phyloP scores from a whole-genome alignment of 2,329 filamentous ascomycete genomes.

The Sporothrix pseudoabietina region DNA sequence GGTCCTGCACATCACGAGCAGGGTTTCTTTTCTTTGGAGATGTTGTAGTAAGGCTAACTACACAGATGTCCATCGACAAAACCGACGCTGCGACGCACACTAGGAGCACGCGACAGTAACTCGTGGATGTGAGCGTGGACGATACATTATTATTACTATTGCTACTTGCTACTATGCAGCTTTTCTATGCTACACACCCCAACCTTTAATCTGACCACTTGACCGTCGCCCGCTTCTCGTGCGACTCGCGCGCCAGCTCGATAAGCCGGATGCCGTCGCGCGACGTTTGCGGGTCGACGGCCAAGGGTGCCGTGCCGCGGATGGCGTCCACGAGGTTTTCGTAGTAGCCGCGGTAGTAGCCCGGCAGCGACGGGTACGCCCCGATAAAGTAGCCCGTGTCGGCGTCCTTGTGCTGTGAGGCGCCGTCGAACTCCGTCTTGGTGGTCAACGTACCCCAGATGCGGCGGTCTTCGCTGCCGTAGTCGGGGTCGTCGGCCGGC shows the following conservation, averaged over 20 bases:
- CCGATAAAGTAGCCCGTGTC: conserved; percentile 43
- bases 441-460: conserved; percentile 46
- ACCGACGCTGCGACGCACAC: background rate
- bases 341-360: conserved; percentile 47
- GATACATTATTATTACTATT: background rate
- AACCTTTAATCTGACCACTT: conserved; percentile 28
- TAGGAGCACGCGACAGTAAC: background rate
- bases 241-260: conserved; percentile 46
- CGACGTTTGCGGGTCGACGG: conserved; percentile 44
- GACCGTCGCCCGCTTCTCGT: conserved; percentile 30
- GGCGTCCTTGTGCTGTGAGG: conserved; percentile 34
- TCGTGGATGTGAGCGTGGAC: background rate
- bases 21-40: background rate
- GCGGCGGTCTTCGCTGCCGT: conserved; percentile 43
- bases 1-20: background rate
- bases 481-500: conserved; percentile 37
- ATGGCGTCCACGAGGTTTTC: conserved; percentile 47
- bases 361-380: conserved; percentile 44
- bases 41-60: background rate
- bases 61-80: background rate
- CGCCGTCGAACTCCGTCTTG: conserved; percentile 43
- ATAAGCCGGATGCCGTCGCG: conserved; percentile 46
- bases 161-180: background rate
- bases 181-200: background rate
- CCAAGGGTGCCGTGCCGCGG: conserved; percentile 43